phyloP scores from a whole-genome alignment of 148 eudicot genomes.

The Rhododendron simsii region DNA sequence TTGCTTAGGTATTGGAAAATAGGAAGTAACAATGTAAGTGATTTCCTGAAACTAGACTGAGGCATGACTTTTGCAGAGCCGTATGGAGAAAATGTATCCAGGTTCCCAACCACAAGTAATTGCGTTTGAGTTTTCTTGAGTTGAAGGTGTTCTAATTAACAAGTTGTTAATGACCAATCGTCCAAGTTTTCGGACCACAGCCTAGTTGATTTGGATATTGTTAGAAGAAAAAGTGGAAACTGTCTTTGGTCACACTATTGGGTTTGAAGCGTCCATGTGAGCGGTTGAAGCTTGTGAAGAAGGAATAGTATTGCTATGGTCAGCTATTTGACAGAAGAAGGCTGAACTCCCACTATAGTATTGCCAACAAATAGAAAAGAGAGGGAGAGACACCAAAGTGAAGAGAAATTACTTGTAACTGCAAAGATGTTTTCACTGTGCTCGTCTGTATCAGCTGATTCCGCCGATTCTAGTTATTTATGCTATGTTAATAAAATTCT shows the following conservation, averaged over 20 bases:
- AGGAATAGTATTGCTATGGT: neutral
- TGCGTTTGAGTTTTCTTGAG: neutral
- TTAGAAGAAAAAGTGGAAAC: neutral
- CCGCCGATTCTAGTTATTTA: neutral
- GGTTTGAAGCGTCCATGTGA: neutral
- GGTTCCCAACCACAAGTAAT: neutral
- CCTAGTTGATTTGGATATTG: neutral
- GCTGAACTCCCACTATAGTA: neutral
- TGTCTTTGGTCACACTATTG: neutral
- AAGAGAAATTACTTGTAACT: neutral
- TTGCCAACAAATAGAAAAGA: neutral
- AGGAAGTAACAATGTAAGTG: neutral
- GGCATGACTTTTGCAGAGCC: neutral
- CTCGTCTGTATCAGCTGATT: neutral
- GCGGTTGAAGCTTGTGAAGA: neutral
- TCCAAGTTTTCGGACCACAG: neutral
- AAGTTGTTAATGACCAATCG: neutral
- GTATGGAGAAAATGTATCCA: neutral
- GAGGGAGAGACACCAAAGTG: neutral
- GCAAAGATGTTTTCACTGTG: neutral
- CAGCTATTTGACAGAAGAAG: neutral
- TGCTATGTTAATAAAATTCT: neutral
- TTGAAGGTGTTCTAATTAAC: neutral
- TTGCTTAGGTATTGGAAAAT: neutral
- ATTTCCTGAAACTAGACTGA: neutral